Percentiles rank a stretch among this genome's conserved stretches.
Conservation (phyloP, 345 rosid genomes). For the Firmiana major region DNA sequence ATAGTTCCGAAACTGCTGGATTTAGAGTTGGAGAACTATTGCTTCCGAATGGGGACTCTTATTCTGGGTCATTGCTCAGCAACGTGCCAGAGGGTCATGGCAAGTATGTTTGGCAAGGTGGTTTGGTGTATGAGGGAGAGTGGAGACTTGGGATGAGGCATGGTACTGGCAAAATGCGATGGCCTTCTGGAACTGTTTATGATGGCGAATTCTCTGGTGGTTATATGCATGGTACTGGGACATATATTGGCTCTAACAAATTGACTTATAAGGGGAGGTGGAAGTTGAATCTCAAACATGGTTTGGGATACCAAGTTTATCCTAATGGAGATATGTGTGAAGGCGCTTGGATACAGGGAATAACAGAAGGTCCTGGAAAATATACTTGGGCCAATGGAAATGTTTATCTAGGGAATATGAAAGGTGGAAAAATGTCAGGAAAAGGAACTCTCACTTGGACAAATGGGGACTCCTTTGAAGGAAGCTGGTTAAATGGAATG, state of each 20-base stretch:
- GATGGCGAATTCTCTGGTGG: slow-evolving; percentile 96
- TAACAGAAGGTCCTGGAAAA: slow-evolving; percentile 87
- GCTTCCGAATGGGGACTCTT: slow-evolving; percentile 68
- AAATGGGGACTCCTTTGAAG: slow-evolving; percentile 83
- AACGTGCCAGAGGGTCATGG: slow-evolving; percentile 81
- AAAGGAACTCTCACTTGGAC: slow-evolving; percentile 88
- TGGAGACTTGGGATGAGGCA: slow-evolving; percentile 94
- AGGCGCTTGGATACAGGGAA: slow-evolving; percentile 91
- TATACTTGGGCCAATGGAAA: slow-evolving; percentile 90
- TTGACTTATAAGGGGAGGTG: slow-evolving; percentile 82
- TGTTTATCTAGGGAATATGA: slow-evolving; percentile 78
- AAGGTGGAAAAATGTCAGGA: slow-evolving; percentile 94
- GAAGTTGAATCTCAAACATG: slow-evolving; percentile 87
- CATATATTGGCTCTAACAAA: slow-evolving; percentile 43
- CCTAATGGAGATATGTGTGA: slow-evolving; percentile 78
- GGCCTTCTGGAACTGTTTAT: slow-evolving; percentile 72
- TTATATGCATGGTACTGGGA: slow-evolving; percentile 81
- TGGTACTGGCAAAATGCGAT: slow-evolving; percentile 69
- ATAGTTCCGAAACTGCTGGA: slow-evolving; percentile 46
- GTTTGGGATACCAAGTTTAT: slow-evolving; percentile 79
- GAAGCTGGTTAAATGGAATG: slow-evolving; percentile 87
- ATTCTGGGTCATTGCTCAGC: slow-evolving; percentile 72
- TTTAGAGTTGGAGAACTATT: slow-evolving; percentile 62
- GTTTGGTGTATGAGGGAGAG: slow-evolving; percentile 73
- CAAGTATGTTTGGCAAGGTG: slow-evolving; percentile 77